A percentile compares a stretch with the other conserved stretches of the same genome.
phyloP scores from a whole-genome alignment of 1,284 basidiomycete genomes.

The Fistulinella cinereoalba region DNA sequence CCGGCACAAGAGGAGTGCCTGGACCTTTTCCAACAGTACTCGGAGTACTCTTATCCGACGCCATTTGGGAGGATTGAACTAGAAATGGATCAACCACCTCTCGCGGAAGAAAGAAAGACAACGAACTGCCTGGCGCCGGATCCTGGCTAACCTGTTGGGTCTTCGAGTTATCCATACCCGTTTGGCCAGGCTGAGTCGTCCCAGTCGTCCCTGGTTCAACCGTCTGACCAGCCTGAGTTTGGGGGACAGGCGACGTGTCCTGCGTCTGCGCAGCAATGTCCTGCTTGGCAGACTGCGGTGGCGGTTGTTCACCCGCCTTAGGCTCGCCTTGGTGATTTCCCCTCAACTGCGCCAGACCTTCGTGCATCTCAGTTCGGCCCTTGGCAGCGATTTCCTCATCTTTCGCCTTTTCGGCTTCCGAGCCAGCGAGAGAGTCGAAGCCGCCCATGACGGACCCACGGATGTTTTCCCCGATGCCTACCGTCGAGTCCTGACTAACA shows the following conservation, averaged over 20 bases:
- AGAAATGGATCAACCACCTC: too few species aligned
- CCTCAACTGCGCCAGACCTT: slow-evolving; percentile 23
- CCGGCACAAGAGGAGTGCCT: too few species aligned
- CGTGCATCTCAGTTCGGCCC: slow-evolving; percentile 25
- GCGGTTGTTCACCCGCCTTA: background rate
- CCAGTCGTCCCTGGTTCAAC: background rate
- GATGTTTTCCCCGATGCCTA: slow-evolving; percentile 33
- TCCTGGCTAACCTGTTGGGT: too few species aligned
- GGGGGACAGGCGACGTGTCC: too few species aligned
- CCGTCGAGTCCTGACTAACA: background rate
- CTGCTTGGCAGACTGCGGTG: background rate
- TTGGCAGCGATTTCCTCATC: slow-evolving; percentile 14
- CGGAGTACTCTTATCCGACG: too few species aligned
- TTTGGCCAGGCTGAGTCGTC: too few species aligned
- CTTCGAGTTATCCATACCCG: too few species aligned
- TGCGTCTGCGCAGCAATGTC: too few species aligned
- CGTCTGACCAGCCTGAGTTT: background rate
- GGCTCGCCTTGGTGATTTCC: slow-evolving; percentile 2
- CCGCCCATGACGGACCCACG: slow-evolving; percentile 32
- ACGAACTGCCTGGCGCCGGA: too few species aligned
- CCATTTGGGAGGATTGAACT: too few species aligned
- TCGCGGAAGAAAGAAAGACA: too few species aligned
- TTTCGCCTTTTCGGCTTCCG: slow-evolving; percentile 10
- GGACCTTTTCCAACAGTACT: too few species aligned
- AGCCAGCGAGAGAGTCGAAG: slow-evolving; percentile 19